A percentile compares a stretch with the other conserved stretches of the same genome.
phyloP scores from a whole-genome alignment of 108 stramenopile species.

The Nitzschia putrida region DNA sequence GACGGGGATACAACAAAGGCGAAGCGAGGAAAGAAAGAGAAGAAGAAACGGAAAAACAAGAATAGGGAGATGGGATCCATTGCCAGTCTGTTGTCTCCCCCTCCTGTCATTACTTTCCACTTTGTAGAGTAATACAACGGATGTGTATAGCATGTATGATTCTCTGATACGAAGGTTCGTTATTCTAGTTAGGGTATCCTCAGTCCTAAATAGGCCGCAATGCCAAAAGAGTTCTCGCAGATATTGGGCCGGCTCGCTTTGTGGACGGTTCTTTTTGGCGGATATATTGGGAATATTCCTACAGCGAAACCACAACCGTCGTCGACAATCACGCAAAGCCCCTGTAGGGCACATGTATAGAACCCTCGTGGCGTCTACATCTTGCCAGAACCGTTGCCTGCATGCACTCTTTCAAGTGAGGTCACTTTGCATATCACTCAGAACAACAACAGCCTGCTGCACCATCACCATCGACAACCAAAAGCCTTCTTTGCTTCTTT shows the following conservation, averaged over 20 bases:
- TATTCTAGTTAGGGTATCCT: too few species aligned
- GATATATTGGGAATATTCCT: not conserved
- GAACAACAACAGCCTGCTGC: not conserved
- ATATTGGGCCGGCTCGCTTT: not conserved
- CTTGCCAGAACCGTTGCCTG: too few species aligned
- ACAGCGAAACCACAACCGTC: not conserved
- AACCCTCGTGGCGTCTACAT: too few species aligned
- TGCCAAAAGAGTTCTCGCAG: not conserved
- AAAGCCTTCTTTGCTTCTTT: not conserved
- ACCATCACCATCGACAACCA: not conserved
- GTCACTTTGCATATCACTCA: not conserved
- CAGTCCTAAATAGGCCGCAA: too few species aligned
- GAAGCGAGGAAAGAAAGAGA: not conserved
- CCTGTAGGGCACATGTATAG: too few species aligned
- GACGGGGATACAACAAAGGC: too few species aligned
- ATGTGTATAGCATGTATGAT: too few species aligned
- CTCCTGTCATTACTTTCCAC: constrained; percentile 12
- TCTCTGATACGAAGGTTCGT: not conserved
- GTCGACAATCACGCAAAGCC: too few species aligned
- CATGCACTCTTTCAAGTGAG: not conserved
- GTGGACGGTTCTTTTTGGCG: not conserved
- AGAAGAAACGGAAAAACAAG: constrained; percentile 10
- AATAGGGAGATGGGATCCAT: not conserved
- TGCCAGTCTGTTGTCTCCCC: constrained; percentile 1
- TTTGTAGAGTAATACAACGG: not conserved